Percentiles rank a stretch among this genome's conserved stretches.
These are phyloP conservation scores for Calonectria naviculata DNA, from an alignment of 2,329 filamentous ascomycete species.

Conservation along the genomic window DNA sequence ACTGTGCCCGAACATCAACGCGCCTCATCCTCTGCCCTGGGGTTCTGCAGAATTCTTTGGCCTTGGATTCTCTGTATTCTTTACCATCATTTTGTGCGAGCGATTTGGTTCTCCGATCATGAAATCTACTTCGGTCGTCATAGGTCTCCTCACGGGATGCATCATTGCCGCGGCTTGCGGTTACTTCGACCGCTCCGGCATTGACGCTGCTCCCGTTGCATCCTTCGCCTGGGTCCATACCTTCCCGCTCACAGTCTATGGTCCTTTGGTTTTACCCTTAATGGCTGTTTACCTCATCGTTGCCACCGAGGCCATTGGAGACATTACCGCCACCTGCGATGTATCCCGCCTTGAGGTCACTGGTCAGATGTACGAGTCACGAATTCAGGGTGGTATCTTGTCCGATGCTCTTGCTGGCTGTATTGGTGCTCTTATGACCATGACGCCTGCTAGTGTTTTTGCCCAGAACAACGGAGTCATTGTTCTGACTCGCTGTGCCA, in stretches of 20 bases:
- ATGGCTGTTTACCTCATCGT: slow-evolving; percentile 78
- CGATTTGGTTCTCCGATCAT: slow-evolving; percentile 86
- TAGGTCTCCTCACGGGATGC: slow-evolving; percentile 80
- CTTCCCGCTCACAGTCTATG: slow-evolving; percentile 78
- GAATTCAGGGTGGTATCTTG: slow-evolving; percentile 82
- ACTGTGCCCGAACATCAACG: slow-evolving; percentile 73
- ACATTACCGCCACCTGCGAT: slow-evolving; percentile 85
- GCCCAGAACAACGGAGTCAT: slow-evolving; percentile 91
- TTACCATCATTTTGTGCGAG: slow-evolving; percentile 84
- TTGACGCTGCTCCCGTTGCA: slow-evolving; percentile 76
- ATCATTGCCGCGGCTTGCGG: slow-evolving; percentile 82
- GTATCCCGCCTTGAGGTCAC: slow-evolving; percentile 81
- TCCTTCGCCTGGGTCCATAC: slow-evolving; percentile 86
- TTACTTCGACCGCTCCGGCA: slow-evolving; percentile 80
- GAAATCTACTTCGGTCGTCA: slow-evolving; percentile 82
- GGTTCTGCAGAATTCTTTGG: slow-evolving; percentile 82
- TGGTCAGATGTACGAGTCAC: slow-evolving; percentile 77
- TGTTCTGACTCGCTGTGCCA: slow-evolving; percentile 83
- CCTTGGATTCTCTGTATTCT: slow-evolving; percentile 83
- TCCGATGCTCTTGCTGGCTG: slow-evolving; percentile 83
- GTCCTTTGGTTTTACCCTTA: slow-evolving; percentile 78
- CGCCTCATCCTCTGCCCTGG: slow-evolving; percentile 81
- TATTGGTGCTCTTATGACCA: slow-evolving; percentile 80
- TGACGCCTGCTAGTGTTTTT: slow-evolving; percentile 83
- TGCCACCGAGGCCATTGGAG: slow-evolving; percentile 83